Evolutionary conservation across 2,329 filamentous ascomycete species (phyloP), one percentile per base, ranked within the genome.

Genomic region (Ciborinia camelliae): DNA sequence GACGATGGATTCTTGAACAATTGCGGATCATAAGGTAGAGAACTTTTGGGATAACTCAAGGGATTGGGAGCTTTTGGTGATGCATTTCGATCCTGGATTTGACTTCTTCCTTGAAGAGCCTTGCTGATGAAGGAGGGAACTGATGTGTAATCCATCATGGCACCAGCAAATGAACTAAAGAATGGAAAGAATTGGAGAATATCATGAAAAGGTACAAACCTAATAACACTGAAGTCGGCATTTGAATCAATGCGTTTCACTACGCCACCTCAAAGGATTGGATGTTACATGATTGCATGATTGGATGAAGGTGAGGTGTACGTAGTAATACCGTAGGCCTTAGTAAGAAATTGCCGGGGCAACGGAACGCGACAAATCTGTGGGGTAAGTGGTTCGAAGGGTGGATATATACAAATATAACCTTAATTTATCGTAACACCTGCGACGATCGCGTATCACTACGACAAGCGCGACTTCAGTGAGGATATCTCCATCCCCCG

Each of bases 1-100:
- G 73, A 67, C 1, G 72, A 72, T 39, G 73, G 75, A 30, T 67
- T 70, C 55, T 68, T 60, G 67, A 76, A 76, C 3, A 76, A 68
- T 15, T 69, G 64, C 10, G 64, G 39, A 52, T 67, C 70, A 65
- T 75, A 75, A 14, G 70, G 65, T 26, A 65, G 45, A 18, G 63
- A 63, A 53, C 67, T 69, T 45, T 74, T 73, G 7, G 74, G 73
- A 66, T 73, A 75, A 23, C 69, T 74, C 20, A 75, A 63, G 20
- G 73, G 73, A 65, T 73, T 75, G 15, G 60, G 51, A 28, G 47
- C 35, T 58, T 68, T 69, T 15, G 23, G 35, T 48, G 58, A 50
- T 51, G 15, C 35, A 32, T 53, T 35, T 28, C 12, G 23, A 30
- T 50, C n/a, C 23, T 50, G 23, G 20, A 18, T 7, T 48, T 57